These are phyloP conservation scores for Excoecaria cochinchinensis DNA, from an alignment of 345 rosid species.

Conservation along the genomic window DNA sequence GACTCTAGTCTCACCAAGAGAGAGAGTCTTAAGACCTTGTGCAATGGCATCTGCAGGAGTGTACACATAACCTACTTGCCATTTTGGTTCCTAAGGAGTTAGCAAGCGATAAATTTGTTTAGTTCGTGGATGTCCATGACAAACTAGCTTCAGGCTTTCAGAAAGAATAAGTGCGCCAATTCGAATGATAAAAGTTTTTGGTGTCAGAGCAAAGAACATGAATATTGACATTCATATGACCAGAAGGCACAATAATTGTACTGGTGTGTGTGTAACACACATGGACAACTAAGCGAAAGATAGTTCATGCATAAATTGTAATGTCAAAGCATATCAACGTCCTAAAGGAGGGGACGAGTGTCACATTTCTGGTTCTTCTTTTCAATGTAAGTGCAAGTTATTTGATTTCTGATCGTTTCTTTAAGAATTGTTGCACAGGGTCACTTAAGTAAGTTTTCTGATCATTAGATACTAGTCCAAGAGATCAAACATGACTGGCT, in stretches of 20 bases:
- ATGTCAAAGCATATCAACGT: not conserved
- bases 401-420: not conserved
- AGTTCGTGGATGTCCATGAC: conserved; percentile 6
- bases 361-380: not conserved
- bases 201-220: not conserved
- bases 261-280: not conserved
- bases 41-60: conserved; percentile 93
- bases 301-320: not conserved
- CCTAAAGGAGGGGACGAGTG: too few relatives aligned
- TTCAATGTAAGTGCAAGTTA: not conserved
- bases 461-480: not conserved
- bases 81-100: conserved; percentile 69
- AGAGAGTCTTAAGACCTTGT: conserved; percentile 73
- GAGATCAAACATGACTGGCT: not conserved
- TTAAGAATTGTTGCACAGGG: not conserved
- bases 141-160: conserved; percentile 1
- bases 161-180: not conserved
- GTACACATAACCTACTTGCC: conserved; percentile 72
- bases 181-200: not conserved
- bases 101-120: not conserved
- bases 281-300: not conserved
- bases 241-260: not conserved
- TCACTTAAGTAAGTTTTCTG: not conserved
- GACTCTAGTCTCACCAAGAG: conserved; percentile 62
- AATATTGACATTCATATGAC: not conserved